A percentile compares a stretch with the other conserved stretches of the same genome.
Conservation (phyloP, 2,329 filamentous ascomycete genomes). For the Exophiala viscosa region DNA sequence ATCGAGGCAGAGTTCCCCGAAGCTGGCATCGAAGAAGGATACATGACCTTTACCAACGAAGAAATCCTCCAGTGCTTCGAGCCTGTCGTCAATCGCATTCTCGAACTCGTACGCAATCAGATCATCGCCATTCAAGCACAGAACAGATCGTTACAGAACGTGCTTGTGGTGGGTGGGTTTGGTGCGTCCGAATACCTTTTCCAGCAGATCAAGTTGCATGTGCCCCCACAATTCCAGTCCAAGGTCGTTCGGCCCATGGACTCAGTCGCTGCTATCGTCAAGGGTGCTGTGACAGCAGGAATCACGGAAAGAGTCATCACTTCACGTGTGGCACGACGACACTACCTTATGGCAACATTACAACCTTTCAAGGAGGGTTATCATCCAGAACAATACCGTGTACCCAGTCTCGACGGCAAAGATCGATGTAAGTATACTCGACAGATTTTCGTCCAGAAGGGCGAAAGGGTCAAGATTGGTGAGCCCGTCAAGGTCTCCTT, state of each 20-base stretch:
- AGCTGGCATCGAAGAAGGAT: conserved; percentile 95
- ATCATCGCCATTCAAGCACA: conserved; percentile 99
- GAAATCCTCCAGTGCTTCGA: conserved; percentile 99
- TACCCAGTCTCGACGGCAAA: conserved; percentile 92
- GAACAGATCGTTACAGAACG: conserved; percentile 89
- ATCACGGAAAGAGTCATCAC: conserved; percentile 97
- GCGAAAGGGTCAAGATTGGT: conserved; percentile 97
- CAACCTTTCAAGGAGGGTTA: conserved; percentile 99
- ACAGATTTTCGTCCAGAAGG: conserved; percentile 98
- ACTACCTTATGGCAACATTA: conserved; percentile 98
- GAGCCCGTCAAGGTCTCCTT: conserved; percentile 98
- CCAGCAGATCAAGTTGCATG: conserved; percentile 98
- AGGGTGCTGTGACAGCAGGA: conserved; percentile 94
- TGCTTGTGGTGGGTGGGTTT: conserved; percentile 95
- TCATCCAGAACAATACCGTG: conserved; percentile 95
- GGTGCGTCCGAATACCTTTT: conserved; percentile 98
- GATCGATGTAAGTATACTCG: conserved; percentile 98
- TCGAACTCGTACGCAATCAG: conserved; percentile 94
- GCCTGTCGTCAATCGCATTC: conserved; percentile 92
- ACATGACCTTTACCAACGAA: conserved; percentile 99
- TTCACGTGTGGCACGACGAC: conserved; percentile 90
- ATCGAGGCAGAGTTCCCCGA: conserved; percentile 98
- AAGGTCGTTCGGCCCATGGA: conserved; percentile 99
- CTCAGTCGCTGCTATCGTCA: conserved; percentile 96
- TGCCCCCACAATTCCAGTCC: conserved; percentile 95